Conservation (phyloP, 2,329 filamentous ascomycete species). For the Fusarium praegraminearum region DNA sequence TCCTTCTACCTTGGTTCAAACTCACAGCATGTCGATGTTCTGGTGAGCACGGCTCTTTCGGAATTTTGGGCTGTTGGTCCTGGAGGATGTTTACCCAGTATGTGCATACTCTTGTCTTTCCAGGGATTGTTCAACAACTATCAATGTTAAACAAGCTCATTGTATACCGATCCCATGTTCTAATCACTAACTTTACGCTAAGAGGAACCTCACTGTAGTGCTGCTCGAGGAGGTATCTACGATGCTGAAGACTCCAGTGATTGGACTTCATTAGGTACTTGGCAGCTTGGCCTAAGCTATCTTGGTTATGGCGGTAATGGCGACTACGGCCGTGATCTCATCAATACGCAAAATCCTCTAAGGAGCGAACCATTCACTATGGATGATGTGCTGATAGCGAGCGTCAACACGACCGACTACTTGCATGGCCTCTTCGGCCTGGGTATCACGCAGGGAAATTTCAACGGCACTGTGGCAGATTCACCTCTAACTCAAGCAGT, state of each 20-base stretch:
- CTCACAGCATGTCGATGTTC: slow-evolving; percentile 53
- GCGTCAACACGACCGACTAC: slow-evolving; percentile 67
- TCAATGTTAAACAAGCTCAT: background rate
- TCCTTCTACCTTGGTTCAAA: slow-evolving; percentile 62
- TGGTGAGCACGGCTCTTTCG: slow-evolving; percentile 75
- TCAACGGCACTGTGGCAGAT: slow-evolving; percentile 62
- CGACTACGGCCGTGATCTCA: slow-evolving; percentile 69
- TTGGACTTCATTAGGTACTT: slow-evolving; percentile 71
- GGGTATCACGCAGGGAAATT: slow-evolving; percentile 66
- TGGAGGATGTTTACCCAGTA: slow-evolving; percentile 66
- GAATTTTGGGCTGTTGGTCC: slow-evolving; percentile 77
- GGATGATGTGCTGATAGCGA: slow-evolving; percentile 61
- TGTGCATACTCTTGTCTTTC: slow-evolving; percentile 40
- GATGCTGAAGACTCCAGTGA: slow-evolving; percentile 64
- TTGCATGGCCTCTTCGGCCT: slow-evolving; percentile 68
- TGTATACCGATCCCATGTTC: background rate
- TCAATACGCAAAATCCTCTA: slow-evolving; percentile 57
- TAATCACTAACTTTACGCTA: slow-evolving; percentile 36
- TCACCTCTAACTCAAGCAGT: slow-evolving; percentile 69
- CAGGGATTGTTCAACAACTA: background rate
- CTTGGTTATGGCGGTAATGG: slow-evolving; percentile 72
- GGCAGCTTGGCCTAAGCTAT: slow-evolving; percentile 69
- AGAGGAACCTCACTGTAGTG: slow-evolving; percentile 65
- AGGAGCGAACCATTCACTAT: slow-evolving; percentile 56
- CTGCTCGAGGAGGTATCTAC: slow-evolving; percentile 70